These are phyloP conservation scores for Xerocomellus chrysenteron DNA, from an alignment of 768 basidiomycete species.

Conservation along the genomic window DNA sequence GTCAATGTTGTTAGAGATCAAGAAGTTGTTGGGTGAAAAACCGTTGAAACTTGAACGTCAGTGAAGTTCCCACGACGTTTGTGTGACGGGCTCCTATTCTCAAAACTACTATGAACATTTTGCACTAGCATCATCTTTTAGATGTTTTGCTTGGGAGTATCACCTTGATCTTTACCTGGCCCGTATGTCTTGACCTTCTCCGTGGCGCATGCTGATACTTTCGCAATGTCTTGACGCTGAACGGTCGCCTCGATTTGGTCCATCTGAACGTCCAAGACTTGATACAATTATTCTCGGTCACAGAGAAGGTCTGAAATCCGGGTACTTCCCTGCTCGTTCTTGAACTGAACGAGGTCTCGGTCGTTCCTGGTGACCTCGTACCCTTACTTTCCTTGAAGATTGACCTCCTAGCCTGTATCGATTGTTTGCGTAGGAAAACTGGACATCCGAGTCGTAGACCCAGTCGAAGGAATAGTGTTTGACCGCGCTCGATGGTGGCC, in stretches of 20 bases:
- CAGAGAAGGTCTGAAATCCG: not conserved
- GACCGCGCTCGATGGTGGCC: not conserved
- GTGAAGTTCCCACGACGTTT: not conserved
- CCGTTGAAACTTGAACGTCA: not conserved
- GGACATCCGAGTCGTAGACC: not conserved
- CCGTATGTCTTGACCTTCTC: not conserved
- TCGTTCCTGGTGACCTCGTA: not conserved
- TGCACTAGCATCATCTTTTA: not conserved
- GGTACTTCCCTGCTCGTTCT: not conserved
- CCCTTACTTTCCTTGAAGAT: not conserved
- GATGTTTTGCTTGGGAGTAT: not conserved
- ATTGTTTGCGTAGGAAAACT: not conserved
- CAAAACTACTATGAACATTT: not conserved
- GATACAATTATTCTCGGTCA: not conserved
- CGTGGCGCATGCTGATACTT: too few species aligned
- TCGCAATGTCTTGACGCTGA: not conserved
- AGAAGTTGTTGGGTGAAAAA: not conserved
- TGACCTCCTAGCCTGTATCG: not conserved
- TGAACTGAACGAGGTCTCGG: too few species aligned
- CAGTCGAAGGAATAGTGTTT: not conserved
- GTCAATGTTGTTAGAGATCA: not conserved
- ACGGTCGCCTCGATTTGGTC: not conserved
- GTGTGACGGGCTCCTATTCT: not conserved
- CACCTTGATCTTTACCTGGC: not conserved
- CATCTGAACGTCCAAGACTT: not conserved